Evolutionary conservation across 2,329 filamentous ascomycete genomes (phyloP), one percentile per base, ranked within the genome.

Genomic region (Cytospora leucostoma): DNA sequence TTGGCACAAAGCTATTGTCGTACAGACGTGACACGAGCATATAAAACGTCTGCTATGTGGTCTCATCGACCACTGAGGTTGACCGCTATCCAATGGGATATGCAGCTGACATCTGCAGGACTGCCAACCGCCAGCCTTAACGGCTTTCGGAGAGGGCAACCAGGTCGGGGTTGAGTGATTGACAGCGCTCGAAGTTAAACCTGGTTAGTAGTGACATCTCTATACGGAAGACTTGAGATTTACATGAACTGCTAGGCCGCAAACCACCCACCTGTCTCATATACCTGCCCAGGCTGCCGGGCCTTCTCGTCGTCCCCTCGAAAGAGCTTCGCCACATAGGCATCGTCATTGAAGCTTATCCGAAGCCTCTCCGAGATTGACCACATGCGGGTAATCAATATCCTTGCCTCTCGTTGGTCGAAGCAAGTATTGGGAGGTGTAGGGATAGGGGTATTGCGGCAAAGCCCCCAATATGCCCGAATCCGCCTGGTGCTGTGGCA

Each of bases 1-100:
- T 17, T 21, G 44, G 44, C 33, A 38, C 51, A 37, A 21, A 40
- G 33, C 37, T 52, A 35, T 27, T 49, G 51, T 59, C 57, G 27
- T 19, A 55, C 58, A 60, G 37, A 52, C 33, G 58, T 47, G 21
- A 33, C 33, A 37, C 10, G 37, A 37, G 34, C 51, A n/a, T 60
- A n/a, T 32, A 35, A 49, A 32, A 47, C 34, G 33, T 38, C 54
- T 34, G n/a, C 51, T 49, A 10, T n/a, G 40, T 44, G 47, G 49
- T 44, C 47, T 35, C 34, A 19, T 40, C 17, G 17, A 27, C 32
- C 33, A 27, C 15, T 38, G n/a, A 21, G 1, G 10, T 21, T 19
- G n/a, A 47, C 44, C n/a, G 44, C 44, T 12, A 27, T 27, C 27
- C 27, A 2, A 27, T 27, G 27, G 27, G 27, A 12, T 3, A 47